These are phyloP conservation scores for Leptomonas pyrrhocoris DNA, from an alignment of 208 protist genomes.

Conservation along the genomic window DNA sequence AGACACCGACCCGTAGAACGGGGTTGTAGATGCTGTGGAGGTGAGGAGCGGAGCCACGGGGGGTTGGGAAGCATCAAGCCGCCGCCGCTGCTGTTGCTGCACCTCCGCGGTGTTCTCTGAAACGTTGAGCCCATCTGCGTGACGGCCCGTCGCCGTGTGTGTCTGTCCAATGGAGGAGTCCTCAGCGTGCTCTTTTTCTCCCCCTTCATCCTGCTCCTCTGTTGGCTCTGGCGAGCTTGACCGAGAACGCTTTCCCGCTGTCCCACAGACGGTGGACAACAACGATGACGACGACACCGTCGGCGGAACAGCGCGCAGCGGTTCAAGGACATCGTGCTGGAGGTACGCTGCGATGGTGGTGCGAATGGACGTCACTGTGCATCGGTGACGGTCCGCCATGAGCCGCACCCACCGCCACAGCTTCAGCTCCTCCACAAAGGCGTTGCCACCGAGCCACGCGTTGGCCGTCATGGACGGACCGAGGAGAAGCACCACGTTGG, in stretches of 20 bases:
- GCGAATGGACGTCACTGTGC: constrained; percentile 12
- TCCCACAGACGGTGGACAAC: not conserved
- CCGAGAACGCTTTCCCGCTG: not conserved
- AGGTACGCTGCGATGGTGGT: constrained; percentile 17
- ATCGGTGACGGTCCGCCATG: constrained; percentile 42
- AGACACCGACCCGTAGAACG: constrained; percentile 9
- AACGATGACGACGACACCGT: not conserved
- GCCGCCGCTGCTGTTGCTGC: constrained; percentile 14
- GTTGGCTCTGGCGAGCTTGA: not conserved
- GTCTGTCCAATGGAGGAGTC: not conserved
- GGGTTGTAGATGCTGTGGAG: not conserved
- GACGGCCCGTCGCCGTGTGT: not conserved
- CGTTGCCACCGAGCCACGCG: constrained; percentile 75
- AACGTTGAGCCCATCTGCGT: too few species aligned
- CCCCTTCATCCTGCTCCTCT: not conserved
- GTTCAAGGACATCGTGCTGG: constrained; percentile 7
- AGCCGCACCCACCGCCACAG: constrained; percentile 85
- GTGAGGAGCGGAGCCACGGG: not conserved
- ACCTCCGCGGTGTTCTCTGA: not conserved
- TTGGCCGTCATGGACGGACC: constrained; percentile 40
- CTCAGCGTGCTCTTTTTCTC: not conserved
- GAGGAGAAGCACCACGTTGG: constrained; percentile 24
- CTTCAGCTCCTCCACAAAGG: constrained; percentile 87
- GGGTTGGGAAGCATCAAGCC: constrained; percentile 7
- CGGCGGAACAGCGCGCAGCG: too few species aligned